Evolutionary conservation across 2,329 filamentous ascomycete species (phyloP).

Genomic region (Colletotrichum falcatum): DNA sequence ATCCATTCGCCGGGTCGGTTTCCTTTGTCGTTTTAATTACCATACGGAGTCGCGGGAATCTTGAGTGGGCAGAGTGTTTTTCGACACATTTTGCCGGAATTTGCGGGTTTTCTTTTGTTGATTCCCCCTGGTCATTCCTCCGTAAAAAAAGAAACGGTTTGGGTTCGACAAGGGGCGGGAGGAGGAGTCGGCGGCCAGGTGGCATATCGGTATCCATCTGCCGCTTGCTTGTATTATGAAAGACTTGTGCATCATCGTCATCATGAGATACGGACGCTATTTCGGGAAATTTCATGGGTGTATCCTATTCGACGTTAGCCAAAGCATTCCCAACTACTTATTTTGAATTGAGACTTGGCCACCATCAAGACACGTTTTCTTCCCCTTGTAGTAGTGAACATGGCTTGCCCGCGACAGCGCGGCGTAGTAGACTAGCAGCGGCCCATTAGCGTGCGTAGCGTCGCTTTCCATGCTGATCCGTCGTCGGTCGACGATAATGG

Average conservation of each 20-base stretch:
- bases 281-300: slow-evolving; percentile 27
- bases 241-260: slow-evolving; percentile 35
- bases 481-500: not conserved
- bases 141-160: slow-evolving; percentile 24
- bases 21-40: slow-evolving; percentile 5
- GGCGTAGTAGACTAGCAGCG: not conserved
- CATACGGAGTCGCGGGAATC: slow-evolving; percentile 34
- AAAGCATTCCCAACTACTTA: slow-evolving; percentile 19
- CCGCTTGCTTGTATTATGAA: slow-evolving; percentile 39
- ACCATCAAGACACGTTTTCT: not conserved
- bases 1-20: not conserved
- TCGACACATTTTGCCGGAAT: slow-evolving; percentile 28
- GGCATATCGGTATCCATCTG: slow-evolving; percentile 23
- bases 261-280: slow-evolving; percentile 40
- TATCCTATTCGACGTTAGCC: slow-evolving; percentile 34
- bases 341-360: slow-evolving; percentile 11
- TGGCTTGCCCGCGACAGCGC: not conserved
- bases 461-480: not conserved
- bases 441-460: not conserved
- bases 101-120: slow-evolving; percentile 32
- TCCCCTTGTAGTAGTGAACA: not conserved
- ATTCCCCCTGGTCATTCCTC: not conserved
- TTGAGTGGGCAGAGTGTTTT: slow-evolving; percentile 17
- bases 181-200: slow-evolving; percentile 32
- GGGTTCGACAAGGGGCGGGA: not conserved